A percentile compares a stretch with the other conserved stretches of the same genome.
Conservation (phyloP, 2,329 filamentous ascomycete genomes). For the Botrytis byssoidea region DNA sequence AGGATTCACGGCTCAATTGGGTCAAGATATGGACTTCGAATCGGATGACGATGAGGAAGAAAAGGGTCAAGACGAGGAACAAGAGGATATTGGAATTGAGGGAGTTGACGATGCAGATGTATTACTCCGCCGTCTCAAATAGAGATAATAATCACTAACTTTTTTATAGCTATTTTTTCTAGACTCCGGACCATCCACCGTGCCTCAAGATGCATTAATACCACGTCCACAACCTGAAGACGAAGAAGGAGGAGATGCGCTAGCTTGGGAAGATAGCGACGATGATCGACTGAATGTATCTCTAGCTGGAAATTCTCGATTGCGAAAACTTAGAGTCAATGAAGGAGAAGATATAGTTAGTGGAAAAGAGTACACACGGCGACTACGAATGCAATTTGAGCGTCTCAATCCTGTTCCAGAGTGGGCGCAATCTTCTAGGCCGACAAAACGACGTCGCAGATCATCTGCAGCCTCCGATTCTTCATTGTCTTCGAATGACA, state of each 20-base stretch:
- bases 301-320: slow-evolving; percentile 67
- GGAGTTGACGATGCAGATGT: slow-evolving; percentile 70
- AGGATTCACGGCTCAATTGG: slow-evolving; percentile 76
- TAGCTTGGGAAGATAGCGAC: slow-evolving; percentile 92
- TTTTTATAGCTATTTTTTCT: slow-evolving; percentile 40
- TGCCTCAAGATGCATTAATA: slow-evolving; percentile 30
- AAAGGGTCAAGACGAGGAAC: slow-evolving; percentile 44
- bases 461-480: slow-evolving; percentile 49
- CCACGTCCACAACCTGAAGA: slow-evolving; percentile 32
- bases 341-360: slow-evolving; percentile 83
- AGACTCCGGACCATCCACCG: slow-evolving; percentile 40
- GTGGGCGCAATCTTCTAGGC: slow-evolving; percentile 56
- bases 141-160: slow-evolving; percentile 20
- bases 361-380: slow-evolving; percentile 78
- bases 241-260: slow-evolving; percentile 46
- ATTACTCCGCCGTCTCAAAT: slow-evolving; percentile 22
- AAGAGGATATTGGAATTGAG: slow-evolving; percentile 54
- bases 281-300: slow-evolving; percentile 86
- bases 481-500: slow-evolving; percentile 44
- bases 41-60: slow-evolving; percentile 28
- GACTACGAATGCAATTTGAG: slow-evolving; percentile 76
- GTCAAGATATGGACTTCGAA: slow-evolving; percentile 48
- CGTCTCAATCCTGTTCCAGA: slow-evolving; percentile 58
- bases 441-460: slow-evolving; percentile 50
- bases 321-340: slow-evolving; percentile 79